Percentiles rank a stretch among this genome's conserved stretches.
These are phyloP conservation scores for Kwoniella mangroviensis DNA, from an alignment of 768 basidiomycete species.

Conservation along the genomic window DNA sequence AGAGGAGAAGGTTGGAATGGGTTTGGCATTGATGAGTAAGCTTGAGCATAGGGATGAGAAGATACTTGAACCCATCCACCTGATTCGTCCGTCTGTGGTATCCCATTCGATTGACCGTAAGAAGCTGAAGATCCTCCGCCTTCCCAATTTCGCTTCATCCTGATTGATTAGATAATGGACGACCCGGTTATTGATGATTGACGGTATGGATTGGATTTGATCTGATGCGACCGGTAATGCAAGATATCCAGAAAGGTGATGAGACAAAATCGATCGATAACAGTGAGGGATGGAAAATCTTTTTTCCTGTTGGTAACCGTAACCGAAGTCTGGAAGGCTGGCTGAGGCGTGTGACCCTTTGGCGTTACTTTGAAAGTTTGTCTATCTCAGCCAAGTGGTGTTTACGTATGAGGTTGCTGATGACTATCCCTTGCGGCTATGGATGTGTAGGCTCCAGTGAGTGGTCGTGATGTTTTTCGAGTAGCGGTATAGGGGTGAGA, in stretches of 20 bases:
- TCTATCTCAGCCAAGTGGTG: too few species aligned
- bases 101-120: constrained; percentile 7
- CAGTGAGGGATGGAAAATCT: not conserved
- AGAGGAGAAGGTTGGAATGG: constrained; percentile 39
- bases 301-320: not conserved
- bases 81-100: constrained; percentile 17
- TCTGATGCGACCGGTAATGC: not conserved
- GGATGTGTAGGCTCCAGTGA: too few species aligned
- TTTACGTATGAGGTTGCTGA: too few species aligned
- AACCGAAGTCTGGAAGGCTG: too few species aligned
- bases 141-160: constrained; percentile 43
- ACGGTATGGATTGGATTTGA: not conserved
- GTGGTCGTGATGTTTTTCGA: not conserved
- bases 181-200: constrained; percentile 3
- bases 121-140: constrained; percentile 7
- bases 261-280: too few species aligned
- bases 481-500: not conserved
- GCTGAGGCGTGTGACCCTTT: too few species aligned
- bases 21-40: constrained; percentile 40
- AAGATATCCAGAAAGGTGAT: not conserved
- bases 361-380: too few species aligned
- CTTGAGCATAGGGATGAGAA: constrained; percentile 49
- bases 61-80: constrained; percentile 35
- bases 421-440: too few species aligned
- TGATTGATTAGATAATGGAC: constrained; percentile 1